Conservation (phyloP, 2,329 filamentous ascomycete genomes). For the Pyrenophora graminea region DNA sequence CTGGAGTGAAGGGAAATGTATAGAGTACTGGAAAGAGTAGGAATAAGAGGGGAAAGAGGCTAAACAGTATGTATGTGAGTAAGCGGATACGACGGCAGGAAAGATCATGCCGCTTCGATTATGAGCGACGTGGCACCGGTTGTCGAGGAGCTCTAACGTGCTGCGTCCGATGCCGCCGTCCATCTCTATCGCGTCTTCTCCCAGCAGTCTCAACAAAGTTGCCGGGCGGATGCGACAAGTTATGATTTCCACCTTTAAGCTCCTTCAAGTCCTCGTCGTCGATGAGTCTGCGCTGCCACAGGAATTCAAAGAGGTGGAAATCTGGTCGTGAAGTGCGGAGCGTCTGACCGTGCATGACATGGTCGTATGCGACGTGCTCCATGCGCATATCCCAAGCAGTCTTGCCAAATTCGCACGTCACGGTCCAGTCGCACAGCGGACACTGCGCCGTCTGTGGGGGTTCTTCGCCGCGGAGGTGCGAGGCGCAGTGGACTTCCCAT, state of each 20-base stretch:
- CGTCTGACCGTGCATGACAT: conserved; percentile 30
- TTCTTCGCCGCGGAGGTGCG: conserved; percentile 41
- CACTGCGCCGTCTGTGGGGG: conserved; percentile 37
- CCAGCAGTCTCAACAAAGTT: conserved; percentile 30
- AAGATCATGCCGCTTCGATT: not conserved
- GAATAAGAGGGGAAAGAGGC: not conserved
- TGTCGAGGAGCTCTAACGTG: conserved; percentile 15
- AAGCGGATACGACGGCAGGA: not conserved
- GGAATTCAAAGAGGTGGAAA: conserved; percentile 33
- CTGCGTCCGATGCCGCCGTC: conserved; percentile 16
- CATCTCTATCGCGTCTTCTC: conserved; percentile 9
- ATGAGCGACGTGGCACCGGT: conserved; percentile 2
- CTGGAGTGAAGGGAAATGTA: not conserved
- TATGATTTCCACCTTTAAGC: conserved; percentile 37
- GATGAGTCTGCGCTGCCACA: conserved; percentile 40
- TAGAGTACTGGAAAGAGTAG: not conserved
- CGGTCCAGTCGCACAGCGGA: conserved; percentile 38
- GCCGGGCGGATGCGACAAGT: conserved; percentile 18
- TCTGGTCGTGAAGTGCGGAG: conserved; percentile 33
- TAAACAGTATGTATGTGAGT: not conserved
- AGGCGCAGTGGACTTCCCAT: conserved; percentile 38
- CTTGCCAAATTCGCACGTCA: conserved; percentile 17
- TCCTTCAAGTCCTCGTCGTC: conserved; percentile 41
- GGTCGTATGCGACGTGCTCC: conserved; percentile 34
- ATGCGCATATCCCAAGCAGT: conserved; percentile 33